Base-by-base conservation (phyloP, 805 yeast genomes). In the Starmerella scarabaei region DNA sequence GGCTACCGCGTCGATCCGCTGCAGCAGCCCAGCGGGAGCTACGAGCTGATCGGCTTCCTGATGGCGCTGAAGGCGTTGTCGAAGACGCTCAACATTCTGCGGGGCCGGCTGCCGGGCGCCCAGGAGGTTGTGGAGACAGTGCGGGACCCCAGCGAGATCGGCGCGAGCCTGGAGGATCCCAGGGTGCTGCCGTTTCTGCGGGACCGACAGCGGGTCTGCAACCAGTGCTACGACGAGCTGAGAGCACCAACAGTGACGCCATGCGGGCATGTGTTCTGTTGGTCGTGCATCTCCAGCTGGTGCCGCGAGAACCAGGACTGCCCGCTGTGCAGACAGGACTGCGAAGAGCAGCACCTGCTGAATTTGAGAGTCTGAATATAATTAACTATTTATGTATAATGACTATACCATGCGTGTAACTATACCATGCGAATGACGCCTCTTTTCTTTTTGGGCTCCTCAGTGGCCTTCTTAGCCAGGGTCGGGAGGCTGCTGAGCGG, bases 191-290 rank as follows among this genome's bases (percentile, higher is more conserved):
- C 81, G 4, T 86, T 73, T 54, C 72, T 88, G 8, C 80, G 86
- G 0, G 75, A 68, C 42, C 59, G 62, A 20, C 75, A 93, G 1
- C 67, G 96, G 38, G 67, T 69, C 31, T 88, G 98, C 55, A 79
- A 85, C 69, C 66, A 91, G 17, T 88, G 98, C 56, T 66, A 88
- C 19, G 76, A 80, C 7, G 66, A 70, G 14, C 81, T 88, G 91
- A 66, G 62, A 1, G 73, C 81, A 45, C 97, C 98, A 4, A 66
- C 94, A 1, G 73, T 82, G 44, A 84, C 94, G 0, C 72, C 77
- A 4, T 88, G 98, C 60, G 98, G 97, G 0, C 98, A 88, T 57
- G 42, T 83, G 14, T 88, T 82, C 58, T 88, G 98, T 60, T 88
- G 97, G 96, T 67, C 65, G 5, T 88, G 97, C 57, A 75, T 85